Evolutionary conservation across 2,329 filamentous ascomycete genomes (phyloP), one percentile per base, ranked within the genome.

Genomic region (Trichothecium sympodiale): DNA sequence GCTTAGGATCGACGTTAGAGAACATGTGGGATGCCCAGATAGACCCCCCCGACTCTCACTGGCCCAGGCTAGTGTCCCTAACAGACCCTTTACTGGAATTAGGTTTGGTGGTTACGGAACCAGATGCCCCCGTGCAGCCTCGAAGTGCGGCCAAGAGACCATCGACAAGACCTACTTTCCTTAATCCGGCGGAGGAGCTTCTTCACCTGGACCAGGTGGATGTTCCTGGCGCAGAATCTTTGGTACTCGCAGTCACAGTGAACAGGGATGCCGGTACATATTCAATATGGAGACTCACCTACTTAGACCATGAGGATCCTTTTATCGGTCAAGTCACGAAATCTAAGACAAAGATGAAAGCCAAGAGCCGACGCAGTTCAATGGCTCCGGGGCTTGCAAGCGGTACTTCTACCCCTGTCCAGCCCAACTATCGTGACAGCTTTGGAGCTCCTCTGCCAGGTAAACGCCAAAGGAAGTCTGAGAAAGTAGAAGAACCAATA

Each of bases 71-170:
- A 1, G 88, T 93, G 45, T 85, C 82, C 17, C 66, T 98, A 33
- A 87, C 82, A 3, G 85, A 94, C 50, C 89, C 89, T 3, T 64
- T 95, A 38, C 73, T 84, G 3, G 88, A 95, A 46, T 69, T 95
- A 48, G 89, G 88, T 2, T 62, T 94, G 30, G 77, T 95, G 14
- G 83, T 91, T 13, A 73, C 74, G 5, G 64, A 70, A 33, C 59
- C 69, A 2, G 67, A 73, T 14, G 59, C 60, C 29, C 20, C 20
- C 10, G 6, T 47, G 51, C 30, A 45, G 41, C 31, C 42, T 43
- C 14, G 27, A 17, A 54, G 51, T 34, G 41, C 38, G 14, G 38
- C 44, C 25, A 48, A 55, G 29, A 55, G 49, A 9, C 52, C 57
- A 8, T 52, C 56, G 3, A 62, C 53, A n/a, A 65, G 64, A 8